Base-by-base conservation (phyloP, 148 eudicot species). In the Beta vulgaris region DNA sequence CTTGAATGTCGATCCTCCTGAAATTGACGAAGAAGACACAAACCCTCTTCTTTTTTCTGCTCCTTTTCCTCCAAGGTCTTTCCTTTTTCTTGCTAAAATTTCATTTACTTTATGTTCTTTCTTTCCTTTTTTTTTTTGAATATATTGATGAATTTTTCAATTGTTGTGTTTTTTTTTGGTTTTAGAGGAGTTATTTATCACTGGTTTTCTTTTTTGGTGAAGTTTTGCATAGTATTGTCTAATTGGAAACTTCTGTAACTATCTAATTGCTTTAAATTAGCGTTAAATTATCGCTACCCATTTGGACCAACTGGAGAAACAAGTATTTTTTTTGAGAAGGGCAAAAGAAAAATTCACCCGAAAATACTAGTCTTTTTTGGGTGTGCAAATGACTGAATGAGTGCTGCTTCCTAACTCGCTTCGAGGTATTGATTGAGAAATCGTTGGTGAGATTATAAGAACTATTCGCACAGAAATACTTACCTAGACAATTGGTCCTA, bases 1-100 rank as follows among this genome's bases (percentile, higher is more conserved):
- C 88, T 89, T 93, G 18, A 93, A 93, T 85, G 90, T 82, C 31
- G 98, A 91, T 81, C 96, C 96, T 62, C 89, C 91, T 57, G 96
- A 91, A 66, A 44, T 84, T 63, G 98, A 93, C 28, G 82, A 82
- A 40, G 78, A 80, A 4, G 90, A 81, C 34, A 76, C 83, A 21
- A 36, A 49, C 67, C 71, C 84, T 42, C 57, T 31, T 74, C 1
- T 57, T n/a, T 60, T 65, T 67, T 21, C 79, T 46, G 39, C 73
- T 42, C 36, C 74, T 60, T 35, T 77, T 31, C 10, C 67, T 66
- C 82, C 48, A 32, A 79, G 73, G 78, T 68, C 72, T 21, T 43
- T 63, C 63, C 6, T 58, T 37, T 26, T 57, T 1, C 40, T 42
- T 23, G 32, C 16, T 43, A 2, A 1, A 29, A 3, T 46, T 55